phyloP scores from a whole-genome alignment of 345 rosid species.

The Durio zibethinus region DNA sequence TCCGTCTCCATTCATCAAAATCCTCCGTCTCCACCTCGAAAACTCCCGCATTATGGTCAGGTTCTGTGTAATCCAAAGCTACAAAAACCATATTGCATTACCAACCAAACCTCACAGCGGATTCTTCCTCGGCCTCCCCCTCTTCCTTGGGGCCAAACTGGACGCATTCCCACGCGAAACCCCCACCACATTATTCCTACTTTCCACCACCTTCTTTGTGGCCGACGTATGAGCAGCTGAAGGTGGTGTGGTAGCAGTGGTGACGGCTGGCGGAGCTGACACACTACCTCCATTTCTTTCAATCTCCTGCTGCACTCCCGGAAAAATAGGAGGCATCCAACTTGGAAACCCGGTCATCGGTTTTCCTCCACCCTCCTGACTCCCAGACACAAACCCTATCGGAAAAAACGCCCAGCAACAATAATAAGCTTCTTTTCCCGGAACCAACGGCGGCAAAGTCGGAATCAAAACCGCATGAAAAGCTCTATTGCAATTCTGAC shows the following conservation, averaged over 20 bases:
- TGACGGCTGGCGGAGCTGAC: conserved; percentile 7
- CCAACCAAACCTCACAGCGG: conserved; percentile 10
- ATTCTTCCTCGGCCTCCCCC: conserved; percentile 87
- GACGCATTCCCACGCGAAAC: conserved; percentile 22
- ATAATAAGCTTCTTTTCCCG: conserved; percentile 78
- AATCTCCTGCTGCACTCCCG: not conserved
- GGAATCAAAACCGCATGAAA: conserved; percentile 63
- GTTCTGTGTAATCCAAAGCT: not conserved
- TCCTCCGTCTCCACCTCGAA: not conserved
- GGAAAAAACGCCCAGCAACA: conserved; percentile 92
- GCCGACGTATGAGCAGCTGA: not conserved
- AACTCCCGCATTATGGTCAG: not conserved
- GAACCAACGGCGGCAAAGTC: conserved; percentile 67
- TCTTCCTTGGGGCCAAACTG: conserved; percentile 36
- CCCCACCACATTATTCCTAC: conserved; percentile 21
- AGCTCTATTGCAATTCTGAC: conserved; percentile 67
- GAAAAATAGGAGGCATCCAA: conserved; percentile 52
- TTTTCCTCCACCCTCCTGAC: conserved; percentile 27
- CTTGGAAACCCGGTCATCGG: conserved; percentile 38
- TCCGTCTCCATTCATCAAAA: not conserved
- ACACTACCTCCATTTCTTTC: conserved; percentile 9
- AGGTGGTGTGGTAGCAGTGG: conserved; percentile 5
- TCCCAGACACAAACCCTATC: conserved; percentile 46
- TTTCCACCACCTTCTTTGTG: not conserved
- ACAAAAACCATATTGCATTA: not conserved